Base-by-base conservation (phyloP, 495 filamentous ascomycete species). In the Hypoxylon lienhwacheense region DNA sequence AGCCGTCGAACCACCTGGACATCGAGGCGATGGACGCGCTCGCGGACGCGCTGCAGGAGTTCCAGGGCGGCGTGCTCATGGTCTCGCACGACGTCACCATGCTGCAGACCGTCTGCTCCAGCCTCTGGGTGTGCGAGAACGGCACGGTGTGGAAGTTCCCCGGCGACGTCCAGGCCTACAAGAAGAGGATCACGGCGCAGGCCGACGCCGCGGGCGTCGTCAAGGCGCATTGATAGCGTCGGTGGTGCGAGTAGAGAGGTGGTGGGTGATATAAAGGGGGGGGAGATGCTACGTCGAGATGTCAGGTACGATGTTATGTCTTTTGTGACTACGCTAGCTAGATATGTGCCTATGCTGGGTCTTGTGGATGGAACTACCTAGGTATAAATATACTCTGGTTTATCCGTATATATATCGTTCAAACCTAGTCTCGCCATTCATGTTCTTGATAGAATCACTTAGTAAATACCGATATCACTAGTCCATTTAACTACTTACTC, bases 11-110 rank as follows among this genome's bases (percentile, higher is more conserved):
- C 74, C 93, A 99, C 63, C 74, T 99, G 64, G 93, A 99, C 82
- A 97, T 99, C 63, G 93, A 99, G 69, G 93, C 95, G 49, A 99
- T 99, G 93, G 93, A 99, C 73, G 93, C 95, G 7, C 71, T 99
- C 11, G 82, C 86, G 0, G 81, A 85, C 29, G 93, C 95, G 17
- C 78, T 99, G 39, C 78, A 82, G 59, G 81, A 84, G 52, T 99
- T 97, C 71, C 79, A 95, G 71, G 93, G 93, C 33, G 93, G 93
- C 58, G 91, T 97, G 55, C 76, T 99, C 44, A 97, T 99, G 91
- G 93, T 99, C 31, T 93, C 88, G 50, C 93, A 99, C 84, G 93
- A 99, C 69, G 95, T 99, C 26, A 97, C 95, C 0, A 97, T 97
- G 92, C 70, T 97, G 65, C 90, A 93, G 76, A 96, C 86, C 52